Percentiles rank a stretch among this genome's conserved stretches.
phyloP scores from a whole-genome alignment of 306 rosid species.

The Crotalaria pallida region DNA sequence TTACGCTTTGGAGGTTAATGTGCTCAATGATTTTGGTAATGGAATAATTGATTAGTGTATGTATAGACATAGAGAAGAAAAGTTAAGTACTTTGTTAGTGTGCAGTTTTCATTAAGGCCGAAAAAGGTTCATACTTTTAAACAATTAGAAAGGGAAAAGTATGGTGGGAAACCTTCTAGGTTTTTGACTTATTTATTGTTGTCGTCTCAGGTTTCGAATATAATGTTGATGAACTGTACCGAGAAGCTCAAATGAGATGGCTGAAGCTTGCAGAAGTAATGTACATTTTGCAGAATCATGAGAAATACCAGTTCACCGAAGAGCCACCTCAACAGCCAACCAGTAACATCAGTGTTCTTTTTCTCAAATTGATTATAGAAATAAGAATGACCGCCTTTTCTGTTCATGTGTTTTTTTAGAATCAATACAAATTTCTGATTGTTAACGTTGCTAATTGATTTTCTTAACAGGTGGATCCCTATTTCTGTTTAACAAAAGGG shows the following conservation, averaged over 20 bases:
- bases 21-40: too few relatives aligned
- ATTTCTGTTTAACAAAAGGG: constrained; percentile 85
- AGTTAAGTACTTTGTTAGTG: too few relatives aligned
- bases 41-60: too few relatives aligned
- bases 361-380: constrained; percentile 2
- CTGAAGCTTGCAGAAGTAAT: constrained; percentile 90
- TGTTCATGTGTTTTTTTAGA: neutral
- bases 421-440: neutral
- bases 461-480: constrained; percentile 76
- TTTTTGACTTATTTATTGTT: neutral
- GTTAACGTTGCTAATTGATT: constrained; percentile 10
- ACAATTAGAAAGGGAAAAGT: too few relatives aligned
- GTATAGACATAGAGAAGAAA: too few relatives aligned
- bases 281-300: constrained; percentile 83
- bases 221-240: constrained; percentile 53
- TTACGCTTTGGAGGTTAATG: too few relatives aligned
- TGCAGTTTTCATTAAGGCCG: too few relatives aligned
- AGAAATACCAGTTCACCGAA: constrained; percentile 61
- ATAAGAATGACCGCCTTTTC: neutral
- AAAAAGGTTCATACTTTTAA: too few relatives aligned
- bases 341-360: constrained; percentile 39
- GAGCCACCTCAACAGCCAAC: constrained; percentile 67
- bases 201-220: constrained; percentile 42
- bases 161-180: too few relatives aligned
- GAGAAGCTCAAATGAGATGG: constrained; percentile 87